Evolutionary conservation across 2,329 filamentous ascomycete species (phyloP).

Genomic region (Thielaviopsis populi): DNA sequence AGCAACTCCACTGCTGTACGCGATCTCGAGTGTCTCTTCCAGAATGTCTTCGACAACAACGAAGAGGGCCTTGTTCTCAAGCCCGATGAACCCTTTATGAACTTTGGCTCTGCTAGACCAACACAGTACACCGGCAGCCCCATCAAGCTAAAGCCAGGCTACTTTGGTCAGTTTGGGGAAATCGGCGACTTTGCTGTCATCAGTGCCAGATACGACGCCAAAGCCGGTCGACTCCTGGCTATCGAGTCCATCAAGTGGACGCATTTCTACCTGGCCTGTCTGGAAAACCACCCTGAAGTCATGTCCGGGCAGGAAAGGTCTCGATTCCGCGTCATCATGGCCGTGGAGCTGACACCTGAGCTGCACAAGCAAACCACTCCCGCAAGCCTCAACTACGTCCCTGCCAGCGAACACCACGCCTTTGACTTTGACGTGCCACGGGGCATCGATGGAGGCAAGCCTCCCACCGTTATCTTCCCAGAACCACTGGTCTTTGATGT

Average conservation of each 20-base stretch:
- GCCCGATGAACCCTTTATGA: constrained; percentile 64
- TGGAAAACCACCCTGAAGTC: constrained; percentile 50
- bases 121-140: constrained; percentile 29
- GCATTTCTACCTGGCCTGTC: constrained; percentile 64
- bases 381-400: constrained; percentile 30
- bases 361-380: constrained; percentile 37
- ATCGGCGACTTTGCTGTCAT: constrained; percentile 70
- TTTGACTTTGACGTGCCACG: constrained; percentile 35
- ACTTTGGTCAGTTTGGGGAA: constrained; percentile 61
- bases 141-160: constrained; percentile 83
- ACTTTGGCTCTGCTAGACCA: constrained; percentile 19
- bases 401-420: constrained; percentile 25
- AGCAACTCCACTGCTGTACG: constrained; percentile 34
- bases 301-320: constrained; percentile 37
- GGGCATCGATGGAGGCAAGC: constrained; percentile 28
- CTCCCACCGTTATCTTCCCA: constrained; percentile 44
- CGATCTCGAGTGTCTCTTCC: constrained; percentile 48
- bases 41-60: constrained; percentile 45
- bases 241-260: constrained; percentile 53
- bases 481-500: constrained; percentile 66
- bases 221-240: constrained; percentile 41
- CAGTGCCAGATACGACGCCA: constrained; percentile 55
- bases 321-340: constrained; percentile 50
- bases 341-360: constrained; percentile 39
- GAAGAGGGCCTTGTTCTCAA: constrained; percentile 76